Evolutionary conservation across 192 early-diverging fungal genomes (phyloP), one percentile per base, ranked within the genome.

Genomic region (Backusella luteola): DNA sequence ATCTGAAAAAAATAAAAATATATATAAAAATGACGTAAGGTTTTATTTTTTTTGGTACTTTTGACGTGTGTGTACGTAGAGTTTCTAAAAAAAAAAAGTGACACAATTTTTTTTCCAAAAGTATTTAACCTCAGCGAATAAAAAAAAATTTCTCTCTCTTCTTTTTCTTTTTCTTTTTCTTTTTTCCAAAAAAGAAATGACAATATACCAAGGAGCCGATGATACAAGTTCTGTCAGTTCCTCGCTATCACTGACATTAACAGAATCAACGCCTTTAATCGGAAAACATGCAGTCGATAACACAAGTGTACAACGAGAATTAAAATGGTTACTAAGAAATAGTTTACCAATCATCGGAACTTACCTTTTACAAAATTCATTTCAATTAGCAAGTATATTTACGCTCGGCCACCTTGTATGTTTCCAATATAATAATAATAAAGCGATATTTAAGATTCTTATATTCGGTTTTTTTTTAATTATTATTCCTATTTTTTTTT

Each of bases 301-400:
- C 17, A 71, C 69, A 29, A 71, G 36, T 12, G 15, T 71, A 17
- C 36, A 29, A 17, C 69, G 52, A 73, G 80, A 81, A 66, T 39
- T 76, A 41, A 69, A 46, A 29, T 83, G 81, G 81, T 49, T 83
- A 17, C 74, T 83, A 3, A 72, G 66, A 49, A 86, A 87, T 49
- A 80, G 87, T n/a, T 8, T 81, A 21, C 80, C 80, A 9, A 71
- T 81, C 15, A 66, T 81, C 21, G 73, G 73, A 56, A 77, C 80
- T 1, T 81, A 81, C 44, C 36, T 81, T 26, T 42, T 81, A 29
- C 80, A 81, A 67, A 81, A 75, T 35, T 77, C 76, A 9, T 69
- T 81, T 44, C 80, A 81, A 53, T 74, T 77, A 23, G 76, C 80
- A 34, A 71, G 73, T 42, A 73, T 81, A 17, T 72, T 81, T 42